A percentile compares a stretch with the other conserved stretches of the same genome.
These are phyloP conservation scores for Cryptococcus wingfieldii DNA, from an alignment of 1,284 basidiomycete species.

Conservation along the genomic window DNA sequence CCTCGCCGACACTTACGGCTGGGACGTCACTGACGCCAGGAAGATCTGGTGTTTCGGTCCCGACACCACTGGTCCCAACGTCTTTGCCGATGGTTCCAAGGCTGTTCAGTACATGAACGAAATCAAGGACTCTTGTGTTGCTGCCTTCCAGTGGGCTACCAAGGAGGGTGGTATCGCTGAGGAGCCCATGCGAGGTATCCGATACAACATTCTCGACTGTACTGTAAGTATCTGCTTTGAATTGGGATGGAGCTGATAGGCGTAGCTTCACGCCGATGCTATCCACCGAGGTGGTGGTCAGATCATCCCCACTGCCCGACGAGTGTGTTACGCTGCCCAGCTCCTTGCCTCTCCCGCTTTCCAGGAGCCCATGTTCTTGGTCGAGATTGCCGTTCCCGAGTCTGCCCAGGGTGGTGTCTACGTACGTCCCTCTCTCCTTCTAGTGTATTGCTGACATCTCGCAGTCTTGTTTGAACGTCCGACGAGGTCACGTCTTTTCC, in stretches of 20 bases:
- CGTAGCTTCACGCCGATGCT: conserved; percentile 90
- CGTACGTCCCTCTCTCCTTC: conserved; percentile 47
- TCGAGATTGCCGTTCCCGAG: conserved; percentile 98
- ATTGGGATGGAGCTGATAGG: conserved; percentile 15
- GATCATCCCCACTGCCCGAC: conserved; percentile 93
- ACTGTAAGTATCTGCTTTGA: too few relatives aligned
- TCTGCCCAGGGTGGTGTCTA: conserved; percentile 98
- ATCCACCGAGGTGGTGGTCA: conserved; percentile 99
- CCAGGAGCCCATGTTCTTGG: conserved; percentile 97
- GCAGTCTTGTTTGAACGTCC: conserved; percentile 76
- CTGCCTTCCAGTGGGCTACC: conserved; percentile 99
- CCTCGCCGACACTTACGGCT: conserved; percentile 93
- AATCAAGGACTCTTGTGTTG: conserved; percentile 99
- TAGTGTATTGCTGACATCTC: conserved; percentile 1
- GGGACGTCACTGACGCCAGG: conserved; percentile 99
- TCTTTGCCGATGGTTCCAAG: conserved; percentile 98
- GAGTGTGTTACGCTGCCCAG: conserved; percentile 99
- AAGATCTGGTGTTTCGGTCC: conserved; percentile 99
- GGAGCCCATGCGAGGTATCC: conserved; percentile 98
- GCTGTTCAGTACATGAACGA: conserved; percentile 97
- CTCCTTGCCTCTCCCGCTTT: conserved; percentile 89
- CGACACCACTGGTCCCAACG: conserved; percentile 94
- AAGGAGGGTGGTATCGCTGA: conserved; percentile 96
- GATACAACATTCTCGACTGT: conserved; percentile 94
- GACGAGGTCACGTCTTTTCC: conserved; percentile 97